Base-by-base conservation (phyloP, 805 yeast species). In the Ogataea henricii region DNA sequence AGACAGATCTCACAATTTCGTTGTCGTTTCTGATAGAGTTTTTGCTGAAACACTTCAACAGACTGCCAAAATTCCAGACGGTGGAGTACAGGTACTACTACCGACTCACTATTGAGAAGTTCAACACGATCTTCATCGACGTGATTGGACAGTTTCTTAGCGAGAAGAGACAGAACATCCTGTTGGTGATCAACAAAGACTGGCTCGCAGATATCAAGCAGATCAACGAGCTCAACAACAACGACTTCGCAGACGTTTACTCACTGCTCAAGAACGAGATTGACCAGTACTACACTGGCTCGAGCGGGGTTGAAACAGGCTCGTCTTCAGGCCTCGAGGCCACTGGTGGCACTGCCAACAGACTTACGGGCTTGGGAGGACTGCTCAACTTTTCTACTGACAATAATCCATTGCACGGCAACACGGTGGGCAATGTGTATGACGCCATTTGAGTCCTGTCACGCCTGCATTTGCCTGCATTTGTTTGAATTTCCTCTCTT, bases 31-130 rank as follows among this genome's bases (percentile, higher is more conserved):
- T 89, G 43, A 82, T 83, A 61, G 76, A 73, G 45, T 66, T 67
- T 35, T 78, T 88, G 41, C 78, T 89, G 1, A 66, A 69, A 39
- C 67, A 85, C 44, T 72, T 88, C 45, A 83, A 80, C 57, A 75
- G 74, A 44, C 68, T 87, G 44, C 96, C 96, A 6, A 73, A 73
- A 36, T 89, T 90, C 70, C 58, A 79, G 38, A 79, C 80, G 50
- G 64, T 69, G 47, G 85, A 79, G 57, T 80, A 72, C 59, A 77
- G 70, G 53, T 79, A 79, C 60, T 79, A 62, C 46, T 56, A 62
- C 44, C 54, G 60, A 32, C 45, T 68, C 6, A 66, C 70, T 17
- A 53, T 63, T 32, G 70, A 68, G 33, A 68, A 66, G 44, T 57
- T 69, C 32, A 67, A 64, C 51, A 37, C 54, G 6, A 68, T 69